A percentile compares a stretch with the other conserved stretches of the same genome.
Evolutionary conservation across 768 basidiomycete genomes (phyloP).

Genomic region (Phallus indusiatus): DNA sequence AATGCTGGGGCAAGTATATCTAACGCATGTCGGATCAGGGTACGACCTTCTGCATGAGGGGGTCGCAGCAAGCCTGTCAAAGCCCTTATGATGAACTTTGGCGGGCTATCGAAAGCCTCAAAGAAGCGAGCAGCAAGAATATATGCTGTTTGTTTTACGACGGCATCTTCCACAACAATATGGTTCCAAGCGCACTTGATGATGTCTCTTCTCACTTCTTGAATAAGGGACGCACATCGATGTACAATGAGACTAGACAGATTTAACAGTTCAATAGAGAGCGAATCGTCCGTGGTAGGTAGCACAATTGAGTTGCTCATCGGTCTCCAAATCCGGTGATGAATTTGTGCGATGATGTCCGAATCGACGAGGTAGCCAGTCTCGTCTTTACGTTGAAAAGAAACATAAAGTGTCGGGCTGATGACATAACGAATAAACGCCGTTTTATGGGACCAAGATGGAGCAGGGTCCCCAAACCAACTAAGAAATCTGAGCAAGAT

Average conservation of each 20-base stretch:
- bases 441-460: constrained; percentile 69
- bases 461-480: constrained; percentile 63
- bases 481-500: constrained; percentile 76
- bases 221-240: constrained; percentile 68
- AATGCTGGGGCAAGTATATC: constrained; percentile 81
- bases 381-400: constrained; percentile 51
- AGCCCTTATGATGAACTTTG: constrained; percentile 83
- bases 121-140: constrained; percentile 89
- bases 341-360: constrained; percentile 60
- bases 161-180: constrained; percentile 70
- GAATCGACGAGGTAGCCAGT: constrained; percentile 49
- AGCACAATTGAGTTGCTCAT: constrained; percentile 48
- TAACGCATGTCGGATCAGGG: constrained; percentile 74
- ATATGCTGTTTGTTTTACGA: constrained; percentile 89
- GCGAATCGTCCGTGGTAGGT: constrained; percentile 64
- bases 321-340: constrained; percentile 74
- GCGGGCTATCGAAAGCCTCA: constrained; percentile 76
- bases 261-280: constrained; percentile 85
- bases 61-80: constrained; percentile 86
- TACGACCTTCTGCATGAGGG: constrained; percentile 67
- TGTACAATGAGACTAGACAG: constrained; percentile 85
- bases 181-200: constrained; percentile 91
- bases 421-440: constrained; percentile 74
- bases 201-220: constrained; percentile 80
- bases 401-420: constrained; percentile 76